phyloP scores from a whole-genome alignment of 75 land plant genomes.

The Cupressus sempervirens region DNA sequence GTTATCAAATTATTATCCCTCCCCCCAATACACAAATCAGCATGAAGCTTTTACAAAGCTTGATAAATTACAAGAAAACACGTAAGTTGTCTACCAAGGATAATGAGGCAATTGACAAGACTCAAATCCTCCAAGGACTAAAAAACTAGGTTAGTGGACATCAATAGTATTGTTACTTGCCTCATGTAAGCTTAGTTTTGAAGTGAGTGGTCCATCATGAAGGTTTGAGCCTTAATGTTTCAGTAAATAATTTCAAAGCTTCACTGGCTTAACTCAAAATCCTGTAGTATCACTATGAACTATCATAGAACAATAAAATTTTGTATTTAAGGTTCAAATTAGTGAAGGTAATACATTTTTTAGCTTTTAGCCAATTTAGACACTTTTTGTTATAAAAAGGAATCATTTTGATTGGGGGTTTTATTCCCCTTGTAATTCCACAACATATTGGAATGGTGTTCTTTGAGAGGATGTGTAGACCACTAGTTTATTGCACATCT shows the following conservation, averaged over 20 bases:
- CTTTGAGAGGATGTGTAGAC: neutral
- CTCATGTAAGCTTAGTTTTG: too few species aligned
- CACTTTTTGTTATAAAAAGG: too few species aligned
- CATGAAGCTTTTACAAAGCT: conserved; percentile 50
- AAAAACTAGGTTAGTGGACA: too few species aligned
- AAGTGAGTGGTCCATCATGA: neutral
- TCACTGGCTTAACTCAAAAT: neutral
- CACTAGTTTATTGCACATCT: too few species aligned
- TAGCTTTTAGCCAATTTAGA: neutral
- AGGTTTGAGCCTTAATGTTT: neutral
- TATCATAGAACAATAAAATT: too few species aligned
- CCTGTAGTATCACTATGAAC: neutral
- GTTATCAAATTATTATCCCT: conserved; percentile 53
- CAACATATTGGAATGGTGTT: neutral
- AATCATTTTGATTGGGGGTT: neutral
- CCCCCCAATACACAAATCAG: conserved; percentile 76
- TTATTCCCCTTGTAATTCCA: neutral
- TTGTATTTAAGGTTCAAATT: neutral
- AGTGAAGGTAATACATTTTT: too few species aligned
- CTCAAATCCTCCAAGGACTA: conserved; percentile 57
- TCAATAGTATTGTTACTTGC: too few species aligned
- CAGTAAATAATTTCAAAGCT: neutral
- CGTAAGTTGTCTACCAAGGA: conserved; percentile 58
- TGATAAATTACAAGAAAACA: conserved; percentile 49
- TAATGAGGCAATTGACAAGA: conserved; percentile 64